Evolutionary conservation across 345 rosid genomes (phyloP).

Genomic region (Eucalyptus sideroxylon): DNA sequence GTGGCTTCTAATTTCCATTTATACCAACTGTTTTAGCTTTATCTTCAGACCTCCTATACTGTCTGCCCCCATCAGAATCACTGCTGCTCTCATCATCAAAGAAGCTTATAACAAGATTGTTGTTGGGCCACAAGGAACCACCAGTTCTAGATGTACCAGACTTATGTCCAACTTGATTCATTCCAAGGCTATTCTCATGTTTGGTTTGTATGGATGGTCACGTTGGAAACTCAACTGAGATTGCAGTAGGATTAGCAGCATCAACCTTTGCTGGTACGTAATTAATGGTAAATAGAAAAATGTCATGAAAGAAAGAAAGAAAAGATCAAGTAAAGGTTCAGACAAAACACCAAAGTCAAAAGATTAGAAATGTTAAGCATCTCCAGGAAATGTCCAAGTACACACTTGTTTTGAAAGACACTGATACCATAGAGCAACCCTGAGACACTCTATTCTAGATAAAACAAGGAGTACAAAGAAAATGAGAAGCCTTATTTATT

Average conservation of each 20-base stretch:
- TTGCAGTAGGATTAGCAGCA: no score
- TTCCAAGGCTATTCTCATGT: no score
- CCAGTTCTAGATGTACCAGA: conserved; percentile 6
- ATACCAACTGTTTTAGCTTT: conserved; percentile 7
- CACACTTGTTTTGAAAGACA: not conserved
- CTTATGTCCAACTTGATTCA: no score
- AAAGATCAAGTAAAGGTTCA: no score
- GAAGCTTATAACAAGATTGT: conserved; percentile 83
- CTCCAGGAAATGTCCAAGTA: not conserved
- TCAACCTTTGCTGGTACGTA: no score
- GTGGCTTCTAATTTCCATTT: conserved; percentile 14
- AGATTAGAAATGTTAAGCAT: not conserved
- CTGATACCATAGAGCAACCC: not conserved
- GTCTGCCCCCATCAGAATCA: conserved; percentile 38
- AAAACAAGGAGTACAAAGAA: not conserved
- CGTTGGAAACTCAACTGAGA: no score
- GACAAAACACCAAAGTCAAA: no score
- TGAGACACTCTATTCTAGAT: not conserved
- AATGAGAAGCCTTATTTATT: not conserved
- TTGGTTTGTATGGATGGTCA: no score
- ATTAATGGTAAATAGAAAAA: no score
- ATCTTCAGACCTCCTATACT: conserved; percentile 3
- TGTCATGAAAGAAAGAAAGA: no score
- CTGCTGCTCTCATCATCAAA: conserved; percentile 83
- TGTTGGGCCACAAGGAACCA: conserved; percentile 8